A percentile compares a stretch with the other conserved stretches of the same genome.
Conservation (phyloP, 441 rosid genomes). For the Lepidium campestre region DNA sequence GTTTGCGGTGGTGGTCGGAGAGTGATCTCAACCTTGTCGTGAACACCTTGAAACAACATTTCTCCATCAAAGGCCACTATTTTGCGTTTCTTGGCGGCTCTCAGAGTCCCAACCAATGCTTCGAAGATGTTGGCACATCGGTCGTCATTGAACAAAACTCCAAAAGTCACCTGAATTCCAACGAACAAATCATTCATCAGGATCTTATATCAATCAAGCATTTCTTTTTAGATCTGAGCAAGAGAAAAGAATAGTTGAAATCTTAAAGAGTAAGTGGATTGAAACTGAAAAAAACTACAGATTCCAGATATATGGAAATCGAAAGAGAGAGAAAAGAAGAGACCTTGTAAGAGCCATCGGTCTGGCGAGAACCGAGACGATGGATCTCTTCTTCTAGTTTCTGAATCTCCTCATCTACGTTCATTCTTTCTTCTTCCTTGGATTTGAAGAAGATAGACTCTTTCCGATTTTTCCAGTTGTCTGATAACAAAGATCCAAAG, state of each 20-base stretch:
- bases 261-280: neutral
- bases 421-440: conserved; percentile 41
- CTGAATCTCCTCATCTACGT: conserved; percentile 83
- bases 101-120: conserved; percentile 83
- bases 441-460: conserved; percentile 6
- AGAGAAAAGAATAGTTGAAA: neutral
- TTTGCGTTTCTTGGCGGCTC: conserved; percentile 96
- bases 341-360: conserved; percentile 96
- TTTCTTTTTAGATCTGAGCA: conserved; percentile 1
- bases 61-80: conserved; percentile 64
- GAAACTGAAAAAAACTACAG: neutral
- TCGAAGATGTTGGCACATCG: conserved; percentile 88
- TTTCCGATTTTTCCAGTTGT: neutral
- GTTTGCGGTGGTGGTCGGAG: conserved; percentile 45
- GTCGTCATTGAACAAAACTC: conserved; percentile 77
- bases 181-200: neutral
- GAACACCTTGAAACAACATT: conserved; percentile 84
- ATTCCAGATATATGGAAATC: neutral
- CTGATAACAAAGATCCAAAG: neutral
- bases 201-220: neutral
- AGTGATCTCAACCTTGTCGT: conserved; percentile 72
- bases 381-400: conserved; percentile 83
- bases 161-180: conserved; percentile 66
- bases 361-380: conserved; percentile 67
- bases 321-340: conserved; percentile 4